phyloP scores from a whole-genome alignment of 2,329 filamentous ascomycete genomes.

The Nigrospora osmanthi region DNA sequence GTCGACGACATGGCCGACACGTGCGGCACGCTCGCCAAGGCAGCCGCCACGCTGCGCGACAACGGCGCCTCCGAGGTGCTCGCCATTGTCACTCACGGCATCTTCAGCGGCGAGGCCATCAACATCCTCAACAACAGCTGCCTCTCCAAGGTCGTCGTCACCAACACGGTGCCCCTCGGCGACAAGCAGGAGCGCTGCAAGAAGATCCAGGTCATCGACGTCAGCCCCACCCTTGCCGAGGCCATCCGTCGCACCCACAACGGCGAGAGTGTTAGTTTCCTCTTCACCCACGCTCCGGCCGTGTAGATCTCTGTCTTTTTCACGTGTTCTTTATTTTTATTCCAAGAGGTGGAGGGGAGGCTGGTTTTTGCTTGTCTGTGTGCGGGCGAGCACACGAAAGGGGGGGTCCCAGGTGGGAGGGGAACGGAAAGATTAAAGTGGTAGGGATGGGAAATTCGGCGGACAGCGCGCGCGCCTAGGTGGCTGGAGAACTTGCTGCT shows the following conservation, averaged over 20 bases:
- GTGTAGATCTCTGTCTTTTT: not conserved
- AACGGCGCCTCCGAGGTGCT: constrained; percentile 84
- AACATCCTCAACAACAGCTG: constrained; percentile 63
- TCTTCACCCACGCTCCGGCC: constrained; percentile 23
- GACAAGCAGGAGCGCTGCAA: constrained; percentile 65
- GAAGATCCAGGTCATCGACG: constrained; percentile 69
- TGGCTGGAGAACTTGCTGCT: too few relatives aligned
- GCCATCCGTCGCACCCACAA: constrained; percentile 52
- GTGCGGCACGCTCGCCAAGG: constrained; percentile 74
- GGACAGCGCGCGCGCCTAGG: too few relatives aligned
- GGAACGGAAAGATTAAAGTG: too few relatives aligned
- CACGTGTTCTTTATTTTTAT: too few relatives aligned
- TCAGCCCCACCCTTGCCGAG: constrained; percentile 61
- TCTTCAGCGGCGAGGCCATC: constrained; percentile 62
- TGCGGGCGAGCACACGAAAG: too few relatives aligned
- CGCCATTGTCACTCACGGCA: constrained; percentile 92
- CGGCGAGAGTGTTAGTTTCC: constrained; percentile 44
- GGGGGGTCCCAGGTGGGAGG: too few relatives aligned
- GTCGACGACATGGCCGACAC: constrained; percentile 99
- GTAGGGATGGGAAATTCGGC: too few relatives aligned
- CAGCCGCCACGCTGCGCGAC: constrained; percentile 78
- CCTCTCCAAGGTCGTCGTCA: constrained; percentile 65
- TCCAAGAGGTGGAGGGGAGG: too few relatives aligned
- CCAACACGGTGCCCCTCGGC: constrained; percentile 70
- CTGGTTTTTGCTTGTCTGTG: too few relatives aligned